A percentile compares a stretch with the other conserved stretches of the same genome.
phyloP scores from a whole-genome alignment of 768 basidiomycete genomes.

The Botryobasidium botryosum region DNA sequence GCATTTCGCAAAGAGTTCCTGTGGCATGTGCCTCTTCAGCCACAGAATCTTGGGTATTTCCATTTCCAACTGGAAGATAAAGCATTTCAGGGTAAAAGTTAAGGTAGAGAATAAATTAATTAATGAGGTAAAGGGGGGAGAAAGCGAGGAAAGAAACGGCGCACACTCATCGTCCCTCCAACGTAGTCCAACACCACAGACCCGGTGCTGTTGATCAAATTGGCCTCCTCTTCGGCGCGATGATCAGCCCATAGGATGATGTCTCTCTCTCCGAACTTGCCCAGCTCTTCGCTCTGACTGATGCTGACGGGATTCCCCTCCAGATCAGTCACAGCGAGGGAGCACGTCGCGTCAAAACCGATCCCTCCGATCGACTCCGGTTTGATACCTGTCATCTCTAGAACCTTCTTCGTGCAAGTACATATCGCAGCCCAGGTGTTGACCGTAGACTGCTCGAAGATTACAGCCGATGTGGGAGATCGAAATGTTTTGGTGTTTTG shows the following conservation, averaged over 20 bases:
- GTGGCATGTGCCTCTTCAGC: slow-evolving; percentile 79
- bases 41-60: slow-evolving; percentile 95
- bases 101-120: slow-evolving; percentile 1
- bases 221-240: slow-evolving; percentile 81
- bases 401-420: slow-evolving; percentile 40
- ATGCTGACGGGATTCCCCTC: slow-evolving; percentile 60
- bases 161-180: slow-evolving; percentile 87
- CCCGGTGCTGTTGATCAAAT: slow-evolving; percentile 69
- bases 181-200: slow-evolving; percentile 86
- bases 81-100: slow-evolving; percentile 6
- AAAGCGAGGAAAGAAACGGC: slow-evolving; percentile 15
- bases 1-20: slow-evolving; percentile 49
- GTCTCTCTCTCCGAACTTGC: slow-evolving; percentile 56
- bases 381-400: slow-evolving; percentile 29
- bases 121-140: background rate
- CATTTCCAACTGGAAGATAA: slow-evolving; percentile 66
- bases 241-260: slow-evolving; percentile 96
- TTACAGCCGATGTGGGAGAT: slow-evolving; percentile 65
- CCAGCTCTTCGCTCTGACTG: slow-evolving; percentile 47
- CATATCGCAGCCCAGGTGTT: slow-evolving; percentile 73
- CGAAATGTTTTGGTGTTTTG: slow-evolving; percentile 77
- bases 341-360: slow-evolving; percentile 95
- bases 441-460: slow-evolving; percentile 90
- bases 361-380: slow-evolving; percentile 61
- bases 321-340: slow-evolving; percentile 68